Percentiles rank a stretch among this genome's conserved stretches.
These are phyloP conservation scores for Delonix regia DNA, from an alignment of 306 rosid genomes.

Conservation along the genomic window DNA sequence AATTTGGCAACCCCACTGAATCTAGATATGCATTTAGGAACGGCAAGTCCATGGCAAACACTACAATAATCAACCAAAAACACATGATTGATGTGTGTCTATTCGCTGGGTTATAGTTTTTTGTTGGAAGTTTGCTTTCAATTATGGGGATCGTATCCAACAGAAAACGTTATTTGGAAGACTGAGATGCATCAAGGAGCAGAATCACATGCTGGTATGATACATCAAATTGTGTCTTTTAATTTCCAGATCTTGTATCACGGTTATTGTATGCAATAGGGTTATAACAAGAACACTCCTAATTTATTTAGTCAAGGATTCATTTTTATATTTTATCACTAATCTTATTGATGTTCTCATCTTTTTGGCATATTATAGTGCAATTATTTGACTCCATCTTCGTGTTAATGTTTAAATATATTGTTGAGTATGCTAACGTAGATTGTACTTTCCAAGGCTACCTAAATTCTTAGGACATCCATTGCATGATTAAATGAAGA, in stretches of 20 bases:
- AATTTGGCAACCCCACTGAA: constrained; percentile 68
- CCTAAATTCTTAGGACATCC: neutral
- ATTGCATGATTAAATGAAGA: neutral
- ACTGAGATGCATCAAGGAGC: neutral
- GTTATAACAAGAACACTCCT: too few relatives aligned
- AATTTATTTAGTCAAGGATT: neutral
- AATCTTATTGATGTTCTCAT: neutral
- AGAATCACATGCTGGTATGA: neutral
- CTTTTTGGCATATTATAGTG: neutral
- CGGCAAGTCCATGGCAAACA: constrained; percentile 75
- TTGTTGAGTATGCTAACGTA: too few relatives aligned
- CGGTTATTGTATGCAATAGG: too few relatives aligned
- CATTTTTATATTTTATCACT: constrained; percentile 8
- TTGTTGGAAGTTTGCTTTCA: constrained; percentile 32
- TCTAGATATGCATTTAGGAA: constrained; percentile 70
- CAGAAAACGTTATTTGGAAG: neutral
- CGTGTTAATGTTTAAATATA: neutral
- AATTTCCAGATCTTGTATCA: neutral
- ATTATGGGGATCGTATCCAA: neutral
- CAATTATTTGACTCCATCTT: neutral
- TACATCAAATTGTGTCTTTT: neutral
- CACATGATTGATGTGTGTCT: constrained; percentile 22
- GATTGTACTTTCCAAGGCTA: neutral
- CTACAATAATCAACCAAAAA: constrained; percentile 39
- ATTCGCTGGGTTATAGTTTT: too few relatives aligned